A percentile compares a stretch with the other conserved stretches of the same genome.
Conservation (phyloP, 2,329 filamentous ascomycete genomes). For the Verticillium albo-atrum region DNA sequence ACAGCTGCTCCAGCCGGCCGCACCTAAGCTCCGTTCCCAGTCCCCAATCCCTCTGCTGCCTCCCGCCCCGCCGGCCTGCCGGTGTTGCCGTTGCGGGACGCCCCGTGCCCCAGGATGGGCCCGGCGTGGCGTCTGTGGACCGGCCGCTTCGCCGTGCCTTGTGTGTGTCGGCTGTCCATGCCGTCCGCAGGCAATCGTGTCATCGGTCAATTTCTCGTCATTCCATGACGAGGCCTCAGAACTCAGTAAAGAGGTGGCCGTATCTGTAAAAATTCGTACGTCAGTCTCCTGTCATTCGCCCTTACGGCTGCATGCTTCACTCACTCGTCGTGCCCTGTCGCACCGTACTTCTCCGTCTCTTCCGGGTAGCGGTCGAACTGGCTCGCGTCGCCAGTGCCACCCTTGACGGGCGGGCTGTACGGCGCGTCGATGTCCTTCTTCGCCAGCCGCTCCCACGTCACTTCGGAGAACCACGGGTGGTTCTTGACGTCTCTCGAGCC, state of each 20-base stretch:
- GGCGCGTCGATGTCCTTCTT: conserved; percentile 98
- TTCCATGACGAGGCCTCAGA: conserved; percentile 39
- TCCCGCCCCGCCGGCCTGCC: not conserved
- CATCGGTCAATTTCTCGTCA: not conserved
- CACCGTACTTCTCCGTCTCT: conserved; percentile 89
- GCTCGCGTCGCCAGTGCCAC: conserved; percentile 89
- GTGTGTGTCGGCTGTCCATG: not conserved
- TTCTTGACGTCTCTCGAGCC: conserved; percentile 91
- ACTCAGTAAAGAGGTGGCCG: conserved; percentile 72
- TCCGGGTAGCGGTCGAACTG: conserved; percentile 98
- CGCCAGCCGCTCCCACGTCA: conserved; percentile 91
- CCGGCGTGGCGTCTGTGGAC: not conserved
- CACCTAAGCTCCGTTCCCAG: not conserved
- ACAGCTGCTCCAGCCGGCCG: not conserved
- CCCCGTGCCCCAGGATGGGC: not conserved
- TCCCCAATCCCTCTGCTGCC: not conserved
- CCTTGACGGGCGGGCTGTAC: conserved; percentile 93
- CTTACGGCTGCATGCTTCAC: conserved; percentile 32
- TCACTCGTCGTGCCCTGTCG: conserved; percentile 77
- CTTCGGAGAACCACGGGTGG: conserved; percentile 94
- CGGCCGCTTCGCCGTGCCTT: not conserved
- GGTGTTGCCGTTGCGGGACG: not conserved
- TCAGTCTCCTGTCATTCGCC: conserved; percentile 1
- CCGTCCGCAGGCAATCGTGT: not conserved
- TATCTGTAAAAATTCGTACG: conserved; percentile 42